phyloP scores from a whole-genome alignment of 2,329 filamentous ascomycete genomes.

The Aspergillus fumigatus region DNA sequence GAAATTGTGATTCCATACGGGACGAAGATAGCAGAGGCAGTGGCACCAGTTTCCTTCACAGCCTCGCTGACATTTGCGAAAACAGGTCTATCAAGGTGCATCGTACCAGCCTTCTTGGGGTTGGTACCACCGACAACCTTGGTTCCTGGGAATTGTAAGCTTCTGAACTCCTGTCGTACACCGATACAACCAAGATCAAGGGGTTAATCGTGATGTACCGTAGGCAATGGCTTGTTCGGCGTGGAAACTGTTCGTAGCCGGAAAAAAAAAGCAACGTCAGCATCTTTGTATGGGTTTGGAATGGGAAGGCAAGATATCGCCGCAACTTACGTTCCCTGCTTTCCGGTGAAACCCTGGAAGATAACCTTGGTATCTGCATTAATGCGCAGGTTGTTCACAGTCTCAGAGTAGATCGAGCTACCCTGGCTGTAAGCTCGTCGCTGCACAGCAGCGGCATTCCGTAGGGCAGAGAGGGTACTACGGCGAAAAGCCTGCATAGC shows the following conservation, averaged over 20 bases:
- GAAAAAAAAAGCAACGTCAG: conserved; percentile 26
- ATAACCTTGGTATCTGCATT: conserved; percentile 90
- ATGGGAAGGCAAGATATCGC: neutral
- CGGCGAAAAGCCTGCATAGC: conserved; percentile 80
- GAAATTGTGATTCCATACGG: conserved; percentile 55
- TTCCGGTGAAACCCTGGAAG: conserved; percentile 96
- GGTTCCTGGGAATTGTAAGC: conserved; percentile 61
- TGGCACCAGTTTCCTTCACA: conserved; percentile 84
- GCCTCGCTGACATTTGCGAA: conserved; percentile 87
- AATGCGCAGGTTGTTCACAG: conserved; percentile 84
- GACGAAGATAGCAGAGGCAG: conserved; percentile 91
- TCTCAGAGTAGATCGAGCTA: conserved; percentile 65
- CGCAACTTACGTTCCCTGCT: conserved; percentile 79
- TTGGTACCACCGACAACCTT: conserved; percentile 98
- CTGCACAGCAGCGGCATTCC: conserved; percentile 56
- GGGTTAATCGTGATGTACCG: conserved; percentile 54
- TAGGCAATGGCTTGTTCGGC: conserved; percentile 97
- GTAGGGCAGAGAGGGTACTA: conserved; percentile 65
- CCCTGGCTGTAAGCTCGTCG: conserved; percentile 71
- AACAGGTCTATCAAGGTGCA: conserved; percentile 86
- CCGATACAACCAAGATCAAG: conserved; percentile 5
- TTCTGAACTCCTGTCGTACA: conserved; percentile 8
- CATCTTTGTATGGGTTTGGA: conserved; percentile 12
- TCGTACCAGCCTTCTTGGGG: conserved; percentile 93
- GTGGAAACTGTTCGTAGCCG: conserved; percentile 67